Base-by-base conservation (phyloP, 2,329 filamentous ascomycete genomes). In the Talaromyces rugulosus region DNA sequence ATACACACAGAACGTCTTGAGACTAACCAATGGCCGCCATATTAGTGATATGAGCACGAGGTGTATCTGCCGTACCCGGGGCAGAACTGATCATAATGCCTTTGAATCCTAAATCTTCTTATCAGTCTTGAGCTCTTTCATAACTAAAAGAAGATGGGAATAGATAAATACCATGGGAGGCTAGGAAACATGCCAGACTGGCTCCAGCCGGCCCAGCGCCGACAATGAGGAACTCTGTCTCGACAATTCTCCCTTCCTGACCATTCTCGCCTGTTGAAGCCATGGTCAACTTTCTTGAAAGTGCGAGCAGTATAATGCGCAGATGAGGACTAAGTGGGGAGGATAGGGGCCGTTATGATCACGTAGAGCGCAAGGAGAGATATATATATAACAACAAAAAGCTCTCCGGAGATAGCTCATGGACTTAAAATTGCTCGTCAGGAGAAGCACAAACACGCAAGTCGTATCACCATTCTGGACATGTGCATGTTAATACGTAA, bases 1-100 rank as follows among this genome's bases (percentile, higher is more conserved):
- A 11, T 57, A 28, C 59, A 23, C 6, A 56, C 27, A 18, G 14
- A 8, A 16, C 5, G 34, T 33, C 11, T 9, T 40, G 6, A 23
- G 14, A 36, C 14, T 16, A 7, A 66, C 65, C 64, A 44, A 71
- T 69, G 0, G 83, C 83, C 0, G 83, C 83, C 71, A 82, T 82
- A 68, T 87, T 88, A 51, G 82, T 86, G 61, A 87, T 84, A 68
- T 87, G 85, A 0, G 85, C 85, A 30, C 85, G 75, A 1, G 85
- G 85, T 1, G 84, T 86, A 61, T 83, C 75, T 1, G 85, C 83
- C 1, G 81, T 85, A 3, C 80, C 78, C 0, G 82, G 71, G 0
- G 80, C 78, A 1, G 77, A 68, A 6, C 79, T 78, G 57, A 88
- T 76, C 64, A 87, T 79, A 52, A 87, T 77, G 0, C 85, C 85